phyloP scores from a whole-genome alignment of 352 stramenopile genomes.

The Phytophthora nicotianae region DNA sequence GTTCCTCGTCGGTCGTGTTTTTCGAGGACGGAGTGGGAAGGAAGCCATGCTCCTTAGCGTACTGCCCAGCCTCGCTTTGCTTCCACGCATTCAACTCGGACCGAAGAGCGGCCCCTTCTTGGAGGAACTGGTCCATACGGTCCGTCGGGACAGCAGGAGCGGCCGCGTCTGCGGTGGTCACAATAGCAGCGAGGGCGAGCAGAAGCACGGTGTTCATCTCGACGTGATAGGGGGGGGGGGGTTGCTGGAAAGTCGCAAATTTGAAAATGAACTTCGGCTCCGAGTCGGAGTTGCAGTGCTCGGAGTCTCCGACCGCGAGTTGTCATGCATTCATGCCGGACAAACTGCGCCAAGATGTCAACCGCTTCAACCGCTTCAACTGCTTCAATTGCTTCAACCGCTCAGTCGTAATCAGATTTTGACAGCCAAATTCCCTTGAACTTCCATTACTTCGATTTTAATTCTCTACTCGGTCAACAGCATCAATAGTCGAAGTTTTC shows the following conservation, averaged over 20 bases:
- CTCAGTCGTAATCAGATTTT: constrained; percentile 33
- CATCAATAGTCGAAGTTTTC: too few species aligned
- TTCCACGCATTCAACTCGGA: constrained; percentile 58
- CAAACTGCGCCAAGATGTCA: constrained; percentile 5
- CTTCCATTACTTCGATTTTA: neutral
- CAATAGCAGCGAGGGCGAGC: constrained; percentile 31
- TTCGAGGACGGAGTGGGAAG: constrained; percentile 25
- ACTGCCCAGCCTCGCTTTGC: constrained; percentile 48
- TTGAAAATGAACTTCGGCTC: constrained; percentile 35
- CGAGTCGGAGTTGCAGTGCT: neutral
- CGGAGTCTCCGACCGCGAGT: neutral
- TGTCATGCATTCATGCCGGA: constrained; percentile 6
- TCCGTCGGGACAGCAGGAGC: constrained; percentile 33
- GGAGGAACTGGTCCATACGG: constrained; percentile 51
- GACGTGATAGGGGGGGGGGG: neutral
- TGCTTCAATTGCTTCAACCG: constrained; percentile 8
- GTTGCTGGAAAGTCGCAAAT: constrained; percentile 38
- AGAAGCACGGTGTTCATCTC: constrained; percentile 45
- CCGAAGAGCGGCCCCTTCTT: constrained; percentile 42
- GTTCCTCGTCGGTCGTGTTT: constrained; percentile 41
- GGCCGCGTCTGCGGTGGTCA: constrained; percentile 12
- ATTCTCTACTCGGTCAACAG: neutral
- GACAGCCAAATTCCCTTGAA: constrained; percentile 3
- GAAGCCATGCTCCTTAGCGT: constrained; percentile 55
- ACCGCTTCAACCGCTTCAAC: neutral